Percentiles rank a stretch among this genome's conserved stretches.
These are phyloP conservation scores for Clarireedia monteithiana DNA, from an alignment of 2,329 filamentous ascomycete species.

Conservation along the genomic window DNA sequence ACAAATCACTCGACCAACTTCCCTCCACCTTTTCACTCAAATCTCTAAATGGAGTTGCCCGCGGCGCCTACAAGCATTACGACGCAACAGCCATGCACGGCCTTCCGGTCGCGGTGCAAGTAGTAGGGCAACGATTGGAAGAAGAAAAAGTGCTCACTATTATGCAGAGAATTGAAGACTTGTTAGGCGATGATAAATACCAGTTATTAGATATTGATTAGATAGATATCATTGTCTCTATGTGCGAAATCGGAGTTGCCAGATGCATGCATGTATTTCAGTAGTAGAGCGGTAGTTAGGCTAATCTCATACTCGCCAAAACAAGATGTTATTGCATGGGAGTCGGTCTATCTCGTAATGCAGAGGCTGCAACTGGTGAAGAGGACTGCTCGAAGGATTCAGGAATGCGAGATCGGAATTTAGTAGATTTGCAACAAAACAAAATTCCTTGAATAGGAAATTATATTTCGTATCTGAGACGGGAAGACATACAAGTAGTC, in stretches of 20 bases:
- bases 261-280: background rate
- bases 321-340: background rate
- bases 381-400: too few relatives aligned
- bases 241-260: slow-evolving; percentile 1
- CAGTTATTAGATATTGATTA: slow-evolving; percentile 37
- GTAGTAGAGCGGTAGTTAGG: background rate
- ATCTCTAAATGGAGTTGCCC: slow-evolving; percentile 69
- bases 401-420: background rate
- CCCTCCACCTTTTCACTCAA: slow-evolving; percentile 51
- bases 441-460: background rate
- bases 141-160: slow-evolving; percentile 31
- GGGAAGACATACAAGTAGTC: too few relatives aligned
- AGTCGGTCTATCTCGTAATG: background rate
- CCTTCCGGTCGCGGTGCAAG: slow-evolving; percentile 66
- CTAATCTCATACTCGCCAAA: background rate
- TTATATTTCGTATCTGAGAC: too few relatives aligned
- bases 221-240: background rate
- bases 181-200: slow-evolving; percentile 53
- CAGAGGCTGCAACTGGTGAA: background rate
- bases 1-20: slow-evolving; percentile 58
- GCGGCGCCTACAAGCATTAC: slow-evolving; percentile 80
- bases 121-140: slow-evolving; percentile 28
- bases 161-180: slow-evolving; percentile 55
- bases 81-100: slow-evolving; percentile 78
- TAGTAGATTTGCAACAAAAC: background rate